Conservation (phyloP, 129 eudicot genomes). For the Silybum marianum region DNA sequence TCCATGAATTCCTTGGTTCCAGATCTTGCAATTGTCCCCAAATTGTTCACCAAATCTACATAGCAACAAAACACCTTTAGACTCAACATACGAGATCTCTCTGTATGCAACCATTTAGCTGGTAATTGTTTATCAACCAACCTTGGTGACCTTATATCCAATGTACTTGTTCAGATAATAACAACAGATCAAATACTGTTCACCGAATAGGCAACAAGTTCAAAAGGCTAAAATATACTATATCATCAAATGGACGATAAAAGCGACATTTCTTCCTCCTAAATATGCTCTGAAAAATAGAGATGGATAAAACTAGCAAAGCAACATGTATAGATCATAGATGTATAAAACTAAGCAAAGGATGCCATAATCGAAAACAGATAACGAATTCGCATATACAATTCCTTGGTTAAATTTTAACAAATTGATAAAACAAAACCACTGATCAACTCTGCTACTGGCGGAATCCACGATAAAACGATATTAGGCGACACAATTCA, state of each 20-base stretch:
- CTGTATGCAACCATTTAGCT: not conserved
- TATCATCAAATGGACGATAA: not conserved
- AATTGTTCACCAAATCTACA: slow-evolving; percentile 89
- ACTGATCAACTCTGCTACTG: not conserved
- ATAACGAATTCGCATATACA: not conserved
- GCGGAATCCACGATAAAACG: not conserved
- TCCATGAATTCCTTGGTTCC: slow-evolving; percentile 97
- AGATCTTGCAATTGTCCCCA: slow-evolving; percentile 93
- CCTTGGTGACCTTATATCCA: no score
- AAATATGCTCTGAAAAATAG: not conserved
- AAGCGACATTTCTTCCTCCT: not conserved
- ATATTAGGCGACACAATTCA: not conserved
- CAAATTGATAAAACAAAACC: not conserved
- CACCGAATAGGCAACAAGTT: not conserved
- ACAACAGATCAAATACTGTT: not conserved
- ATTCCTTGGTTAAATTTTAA: not conserved
- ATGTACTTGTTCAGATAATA: not conserved
- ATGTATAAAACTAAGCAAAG: not conserved
- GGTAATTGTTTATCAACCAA: not conserved
- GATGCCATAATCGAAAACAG: not conserved
- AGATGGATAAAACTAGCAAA: not conserved
- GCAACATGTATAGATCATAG: not conserved
- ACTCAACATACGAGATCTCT: not conserved
- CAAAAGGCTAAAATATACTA: not conserved
- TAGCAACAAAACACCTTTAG: not conserved